phyloP scores from a whole-genome alignment of 768 basidiomycete genomes.

The Mycena vulgaris region DNA sequence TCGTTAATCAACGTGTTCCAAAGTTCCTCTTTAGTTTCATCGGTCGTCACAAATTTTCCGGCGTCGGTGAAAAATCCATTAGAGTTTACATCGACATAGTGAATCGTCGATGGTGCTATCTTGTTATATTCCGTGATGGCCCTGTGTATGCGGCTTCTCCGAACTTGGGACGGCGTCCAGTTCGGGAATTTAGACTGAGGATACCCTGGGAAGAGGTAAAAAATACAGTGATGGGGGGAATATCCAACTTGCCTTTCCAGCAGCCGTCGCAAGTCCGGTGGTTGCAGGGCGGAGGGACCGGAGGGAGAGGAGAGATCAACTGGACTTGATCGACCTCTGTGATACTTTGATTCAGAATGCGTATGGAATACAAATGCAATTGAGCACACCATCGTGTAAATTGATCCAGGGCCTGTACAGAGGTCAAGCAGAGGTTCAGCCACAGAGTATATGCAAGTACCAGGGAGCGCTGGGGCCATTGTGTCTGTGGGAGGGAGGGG shows the following conservation, averaged over 20 bases:
- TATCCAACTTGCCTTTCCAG: constrained; percentile 46
- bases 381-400: constrained; percentile 21
- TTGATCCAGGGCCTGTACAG: constrained; percentile 31
- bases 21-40: constrained; percentile 44
- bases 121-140: constrained; percentile 53
- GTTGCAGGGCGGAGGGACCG: constrained; percentile 55
- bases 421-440: background rate
- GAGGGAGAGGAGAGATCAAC: constrained; percentile 48
- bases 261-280: constrained; percentile 56
- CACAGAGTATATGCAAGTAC: constrained; percentile 14
- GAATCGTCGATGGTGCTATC: constrained; percentile 46
- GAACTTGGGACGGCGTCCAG: constrained; percentile 66
- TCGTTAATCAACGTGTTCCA: constrained; percentile 56
- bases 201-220: constrained; percentile 42
- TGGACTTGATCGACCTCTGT: constrained; percentile 56
- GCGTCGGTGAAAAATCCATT: constrained; percentile 56
- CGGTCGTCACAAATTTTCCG: constrained; percentile 36
- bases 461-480: constrained; percentile 47
- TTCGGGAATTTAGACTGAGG: constrained; percentile 68
- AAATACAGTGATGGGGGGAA: too few relatives aligned
- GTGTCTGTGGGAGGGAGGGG: constrained; percentile 37
- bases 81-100: constrained; percentile 59
- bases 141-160: constrained; percentile 56
- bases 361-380: background rate
- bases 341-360: background rate